Percentiles rank a stretch among this genome's conserved stretches.
phyloP scores from a whole-genome alignment of 1,139 yeast genomes.

The Pichia sp. region DNA sequence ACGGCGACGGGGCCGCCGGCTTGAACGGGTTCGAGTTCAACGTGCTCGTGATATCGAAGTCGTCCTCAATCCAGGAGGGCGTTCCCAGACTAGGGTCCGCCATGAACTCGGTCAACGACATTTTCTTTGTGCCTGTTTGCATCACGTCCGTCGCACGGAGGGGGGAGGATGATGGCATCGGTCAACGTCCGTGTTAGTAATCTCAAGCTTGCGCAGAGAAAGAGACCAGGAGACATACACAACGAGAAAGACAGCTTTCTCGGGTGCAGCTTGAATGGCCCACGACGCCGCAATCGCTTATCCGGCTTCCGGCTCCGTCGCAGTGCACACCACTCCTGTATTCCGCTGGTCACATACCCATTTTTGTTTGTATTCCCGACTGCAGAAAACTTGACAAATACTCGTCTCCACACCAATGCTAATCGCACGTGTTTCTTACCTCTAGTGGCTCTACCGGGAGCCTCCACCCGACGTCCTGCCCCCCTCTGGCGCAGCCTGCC shows the following conservation, averaged over 20 bases:
- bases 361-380: background rate
- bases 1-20: constrained; percentile 7
- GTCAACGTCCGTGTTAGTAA: background rate
- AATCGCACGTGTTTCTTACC: background rate
- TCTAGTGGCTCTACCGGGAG: background rate
- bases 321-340: too few species aligned
- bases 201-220: background rate
- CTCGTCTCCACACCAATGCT: background rate
- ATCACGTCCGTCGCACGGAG: background rate
- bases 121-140: constrained; percentile 28
- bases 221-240: too few species aligned
- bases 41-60: constrained; percentile 24
- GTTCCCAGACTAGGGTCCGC: constrained; percentile 32
- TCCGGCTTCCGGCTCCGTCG: too few species aligned
- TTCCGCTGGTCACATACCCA: background rate
- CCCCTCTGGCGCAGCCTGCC: background rate
- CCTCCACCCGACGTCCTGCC: too few species aligned
- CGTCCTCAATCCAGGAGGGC: constrained; percentile 33
- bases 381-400: background rate
- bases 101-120: constrained; percentile 32
- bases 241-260: too few species aligned
- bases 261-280: too few species aligned
- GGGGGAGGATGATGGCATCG: background rate
- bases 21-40: constrained; percentile 4
- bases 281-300: too few species aligned